phyloP scores from a whole-genome alignment of 1,139 yeast genomes.

The Saccharomyces hybrid region DNA sequence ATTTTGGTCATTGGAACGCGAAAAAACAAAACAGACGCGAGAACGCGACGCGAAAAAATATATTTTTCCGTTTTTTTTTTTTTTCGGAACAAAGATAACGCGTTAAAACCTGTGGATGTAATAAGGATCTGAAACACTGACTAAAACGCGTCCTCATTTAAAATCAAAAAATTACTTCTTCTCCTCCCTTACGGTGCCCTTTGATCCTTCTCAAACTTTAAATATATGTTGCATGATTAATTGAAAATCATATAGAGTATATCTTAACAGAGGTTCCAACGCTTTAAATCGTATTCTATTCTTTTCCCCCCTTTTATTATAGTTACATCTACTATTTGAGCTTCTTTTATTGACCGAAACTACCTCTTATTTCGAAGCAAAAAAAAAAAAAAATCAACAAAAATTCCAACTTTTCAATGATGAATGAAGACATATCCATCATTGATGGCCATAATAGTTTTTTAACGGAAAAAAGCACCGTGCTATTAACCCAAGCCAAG shows the following conservation, averaged over 20 bases:
- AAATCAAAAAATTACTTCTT: neutral
- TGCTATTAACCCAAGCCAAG: constrained; percentile 1
- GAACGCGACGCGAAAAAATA: neutral
- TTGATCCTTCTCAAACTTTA: neutral
- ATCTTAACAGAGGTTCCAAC: neutral
- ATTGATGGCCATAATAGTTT: neutral
- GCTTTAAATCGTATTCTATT: constrained; percentile 2
- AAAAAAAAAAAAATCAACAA: neutral
- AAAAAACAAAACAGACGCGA: neutral
- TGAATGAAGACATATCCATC: constrained; percentile 2
- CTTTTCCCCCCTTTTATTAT: constrained; percentile 1
- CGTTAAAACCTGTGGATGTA: neutral
- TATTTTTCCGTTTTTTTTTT: neutral
- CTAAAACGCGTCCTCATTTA: neutral
- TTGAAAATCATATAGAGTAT: neutral
- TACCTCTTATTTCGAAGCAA: neutral
- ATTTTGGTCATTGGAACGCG: neutral
- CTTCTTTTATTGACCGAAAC: neutral
- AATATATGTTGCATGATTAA: neutral
- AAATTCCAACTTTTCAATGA: neutral
- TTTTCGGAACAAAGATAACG: neutral
- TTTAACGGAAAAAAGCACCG: neutral
- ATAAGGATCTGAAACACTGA: neutral
- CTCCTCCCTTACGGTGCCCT: neutral
- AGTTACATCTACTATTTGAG: neutral